Evolutionary conservation across 2,329 filamentous ascomycete species (phyloP).

Genomic region (Ophidiomyces ophidiicola): DNA sequence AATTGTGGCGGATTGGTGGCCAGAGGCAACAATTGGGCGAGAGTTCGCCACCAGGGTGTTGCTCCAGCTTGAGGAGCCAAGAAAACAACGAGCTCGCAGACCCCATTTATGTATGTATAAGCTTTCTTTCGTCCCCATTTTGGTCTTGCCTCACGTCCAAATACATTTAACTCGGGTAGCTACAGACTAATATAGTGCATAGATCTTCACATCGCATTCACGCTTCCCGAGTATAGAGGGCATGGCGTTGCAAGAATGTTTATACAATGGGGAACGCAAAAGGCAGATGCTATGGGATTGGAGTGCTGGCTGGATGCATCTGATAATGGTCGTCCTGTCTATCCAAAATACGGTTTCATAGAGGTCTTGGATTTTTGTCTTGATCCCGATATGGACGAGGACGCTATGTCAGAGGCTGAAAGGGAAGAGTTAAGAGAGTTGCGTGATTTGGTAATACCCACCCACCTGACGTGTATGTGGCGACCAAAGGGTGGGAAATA

Average conservation of each 20-base stretch:
- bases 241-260: constrained; percentile 19
- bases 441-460: constrained; percentile 8
- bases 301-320: constrained; percentile 21
- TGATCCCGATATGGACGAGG: constrained; percentile 10
- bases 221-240: constrained; percentile 20
- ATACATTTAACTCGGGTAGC: background rate
- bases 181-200: background rate
- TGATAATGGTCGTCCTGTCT: constrained; percentile 13
- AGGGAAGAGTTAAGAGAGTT: constrained; percentile 8
- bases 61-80: constrained; percentile 15
- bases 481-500: constrained; percentile 13
- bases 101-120: constrained; percentile 18
- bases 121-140: background rate
- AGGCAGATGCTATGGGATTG: constrained; percentile 20
- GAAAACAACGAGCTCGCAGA: constrained; percentile 15
- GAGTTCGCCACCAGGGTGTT: constrained; percentile 17
- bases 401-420: constrained; percentile 10
- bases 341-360: constrained; percentile 15
- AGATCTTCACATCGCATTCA: constrained; percentile 20
- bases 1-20: constrained; percentile 23
- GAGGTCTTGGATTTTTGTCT: constrained; percentile 5
- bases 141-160: background rate
- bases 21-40: constrained; percentile 18
- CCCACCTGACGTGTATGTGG: constrained; percentile 11
- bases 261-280: constrained; percentile 20